phyloP scores from a whole-genome alignment of 73 alveolate species.

The Stentor coeruleus region DNA sequence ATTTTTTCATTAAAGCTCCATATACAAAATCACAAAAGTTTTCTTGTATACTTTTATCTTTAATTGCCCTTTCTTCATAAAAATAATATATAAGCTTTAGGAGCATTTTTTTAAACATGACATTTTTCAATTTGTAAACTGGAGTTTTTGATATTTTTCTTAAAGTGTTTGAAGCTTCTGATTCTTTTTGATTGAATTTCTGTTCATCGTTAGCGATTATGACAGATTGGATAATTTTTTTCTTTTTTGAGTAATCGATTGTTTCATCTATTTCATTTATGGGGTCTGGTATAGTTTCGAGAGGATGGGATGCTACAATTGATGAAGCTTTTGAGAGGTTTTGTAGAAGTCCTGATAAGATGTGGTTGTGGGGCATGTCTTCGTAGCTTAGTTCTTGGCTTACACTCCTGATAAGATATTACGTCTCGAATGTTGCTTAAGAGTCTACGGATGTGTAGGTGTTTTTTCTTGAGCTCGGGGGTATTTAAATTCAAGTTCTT shows the following conservation, averaged over 20 bases:
- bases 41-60: neutral
- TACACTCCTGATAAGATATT: neutral
- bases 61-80: slow-evolving; percentile 13
- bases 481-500: neutral
- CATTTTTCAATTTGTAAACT: slow-evolving; percentile 13
- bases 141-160: neutral
- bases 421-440: neutral
- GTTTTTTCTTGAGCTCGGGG: neutral
- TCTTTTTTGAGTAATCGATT: neutral
- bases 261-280: neutral
- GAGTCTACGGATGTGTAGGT: neutral
- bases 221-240: slow-evolving; percentile 12
- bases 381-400: neutral
- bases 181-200: neutral
- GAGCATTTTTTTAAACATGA: slow-evolving; percentile 14
- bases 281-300: neutral
- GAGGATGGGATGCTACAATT: neutral
- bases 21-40: neutral
- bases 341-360: neutral
- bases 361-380: slow-evolving; percentile 1
- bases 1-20: slow-evolving; percentile 2
- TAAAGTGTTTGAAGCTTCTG: neutral
- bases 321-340: neutral
- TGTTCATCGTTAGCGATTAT: neutral
- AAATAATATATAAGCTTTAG: neutral